phyloP scores from a whole-genome alignment of 2,329 filamentous ascomycete genomes.

The Penicillium sp. region DNA sequence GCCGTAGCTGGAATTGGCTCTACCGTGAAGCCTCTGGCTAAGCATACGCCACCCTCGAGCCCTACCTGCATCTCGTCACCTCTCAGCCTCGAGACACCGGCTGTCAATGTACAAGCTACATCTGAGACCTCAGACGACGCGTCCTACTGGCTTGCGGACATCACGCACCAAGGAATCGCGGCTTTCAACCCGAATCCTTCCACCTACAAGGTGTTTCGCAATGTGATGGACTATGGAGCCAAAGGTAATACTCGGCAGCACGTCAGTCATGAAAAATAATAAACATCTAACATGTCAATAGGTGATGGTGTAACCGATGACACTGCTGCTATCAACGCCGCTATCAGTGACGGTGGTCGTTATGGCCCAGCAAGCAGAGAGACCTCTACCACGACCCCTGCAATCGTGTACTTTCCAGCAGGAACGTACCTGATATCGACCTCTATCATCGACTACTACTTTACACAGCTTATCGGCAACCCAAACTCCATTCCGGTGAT shows the following conservation, averaged over 20 bases:
- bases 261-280: constrained; percentile 44
- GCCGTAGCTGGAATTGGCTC: constrained; percentile 18
- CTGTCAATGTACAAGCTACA: not conserved
- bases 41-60: constrained; percentile 17
- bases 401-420: constrained; percentile 57
- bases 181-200: constrained; percentile 28
- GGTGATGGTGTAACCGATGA: constrained; percentile 55
- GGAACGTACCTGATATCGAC: constrained; percentile 59
- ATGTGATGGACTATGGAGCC: constrained; percentile 34
- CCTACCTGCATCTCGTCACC: constrained; percentile 8
- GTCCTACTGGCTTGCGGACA: constrained; percentile 34
- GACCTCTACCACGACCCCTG: constrained; percentile 52
- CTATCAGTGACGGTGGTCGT: constrained; percentile 47
- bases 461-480: constrained; percentile 62
- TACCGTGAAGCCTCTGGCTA: constrained; percentile 14
- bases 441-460: constrained; percentile 62
- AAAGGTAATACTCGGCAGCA: constrained; percentile 20
- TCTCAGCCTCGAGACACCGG: not conserved
- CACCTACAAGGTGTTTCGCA: constrained; percentile 28
- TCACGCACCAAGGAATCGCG: constrained; percentile 32
- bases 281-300: constrained; percentile 16
- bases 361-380: constrained; percentile 43
- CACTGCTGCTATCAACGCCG: constrained; percentile 54
- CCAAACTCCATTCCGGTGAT: constrained; percentile 57
- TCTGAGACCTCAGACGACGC: constrained; percentile 15